Conservation (phyloP, 352 stramenopile genomes). For the Phytophthora sojae region DNA sequence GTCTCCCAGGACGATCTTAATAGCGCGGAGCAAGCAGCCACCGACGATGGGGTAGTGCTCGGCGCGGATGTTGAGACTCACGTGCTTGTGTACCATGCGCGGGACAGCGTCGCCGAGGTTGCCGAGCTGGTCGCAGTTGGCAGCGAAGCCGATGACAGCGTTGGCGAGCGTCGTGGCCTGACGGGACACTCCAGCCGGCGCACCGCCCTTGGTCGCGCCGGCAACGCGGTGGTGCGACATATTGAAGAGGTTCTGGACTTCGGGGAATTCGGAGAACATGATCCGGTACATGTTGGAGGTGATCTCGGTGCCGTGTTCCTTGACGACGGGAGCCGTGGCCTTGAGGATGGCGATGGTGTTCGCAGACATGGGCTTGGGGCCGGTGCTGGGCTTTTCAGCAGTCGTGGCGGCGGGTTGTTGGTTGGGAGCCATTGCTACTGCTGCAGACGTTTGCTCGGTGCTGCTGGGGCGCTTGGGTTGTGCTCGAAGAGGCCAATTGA, state of each 20-base stretch:
- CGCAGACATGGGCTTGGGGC: slow-evolving; percentile 41
- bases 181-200: slow-evolving; percentile 34
- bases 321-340: slow-evolving; percentile 69
- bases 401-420: slow-evolving; percentile 8
- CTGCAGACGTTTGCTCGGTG: not conserved
- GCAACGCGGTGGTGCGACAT: slow-evolving; percentile 66
- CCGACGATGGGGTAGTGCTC: slow-evolving; percentile 79
- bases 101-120: slow-evolving; percentile 56
- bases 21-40: slow-evolving; percentile 58
- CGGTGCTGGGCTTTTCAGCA: slow-evolving; percentile 1
- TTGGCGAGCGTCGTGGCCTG: slow-evolving; percentile 62
- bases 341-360: slow-evolving; percentile 68
- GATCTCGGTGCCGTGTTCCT: slow-evolving; percentile 65
- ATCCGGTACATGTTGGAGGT: slow-evolving; percentile 72
- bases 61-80: slow-evolving; percentile 64
- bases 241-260: slow-evolving; percentile 34
- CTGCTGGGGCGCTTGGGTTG: slow-evolving; percentile 8
- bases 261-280: slow-evolving; percentile 70
- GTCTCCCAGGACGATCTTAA: slow-evolving; percentile 61
- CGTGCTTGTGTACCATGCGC: slow-evolving; percentile 72
- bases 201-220: slow-evolving; percentile 38
- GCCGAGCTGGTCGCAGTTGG: slow-evolving; percentile 66
- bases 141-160: slow-evolving; percentile 67
- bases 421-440: slow-evolving; percentile 26
- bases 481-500: slow-evolving; percentile 19